Evolutionary conservation across 2,329 filamentous ascomycete species (phyloP).

Genomic region (Myriosclerotinia curreyana): DNA sequence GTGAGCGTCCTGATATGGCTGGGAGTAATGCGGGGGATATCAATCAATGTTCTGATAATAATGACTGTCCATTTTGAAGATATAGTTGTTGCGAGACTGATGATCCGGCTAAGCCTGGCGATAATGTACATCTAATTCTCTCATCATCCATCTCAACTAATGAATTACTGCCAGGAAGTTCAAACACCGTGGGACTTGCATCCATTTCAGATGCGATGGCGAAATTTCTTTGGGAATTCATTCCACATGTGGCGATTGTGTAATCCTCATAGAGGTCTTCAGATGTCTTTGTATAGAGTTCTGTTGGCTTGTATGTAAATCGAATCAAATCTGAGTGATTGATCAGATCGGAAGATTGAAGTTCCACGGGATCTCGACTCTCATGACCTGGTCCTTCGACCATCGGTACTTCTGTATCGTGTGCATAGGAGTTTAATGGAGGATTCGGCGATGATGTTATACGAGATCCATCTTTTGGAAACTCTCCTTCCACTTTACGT

Average conservation of each 20-base stretch:
- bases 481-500: background rate
- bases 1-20: background rate
- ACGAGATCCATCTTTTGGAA: background rate
- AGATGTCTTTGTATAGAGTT: constrained; percentile 7
- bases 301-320: background rate
- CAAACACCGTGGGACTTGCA: background rate
- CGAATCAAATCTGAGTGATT: background rate
- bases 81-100: background rate
- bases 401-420: background rate
- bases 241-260: background rate
- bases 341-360: constrained; percentile 3
- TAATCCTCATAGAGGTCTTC: background rate
- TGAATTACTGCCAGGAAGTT: constrained; percentile 5
- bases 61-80: background rate
- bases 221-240: constrained; percentile 3
- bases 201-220: constrained; percentile 7
- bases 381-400: constrained; percentile 14
- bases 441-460: background rate
- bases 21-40: background rate
- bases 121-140: background rate
- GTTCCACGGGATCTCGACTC: background rate
- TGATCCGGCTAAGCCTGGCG: background rate
- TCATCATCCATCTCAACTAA: constrained; percentile 13
- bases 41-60: background rate
- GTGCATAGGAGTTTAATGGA: background rate